A percentile compares a stretch with the other conserved stretches of the same genome.
phyloP scores from a whole-genome alignment of 1,284 basidiomycete species.

The Papiliotrema flavescens region DNA sequence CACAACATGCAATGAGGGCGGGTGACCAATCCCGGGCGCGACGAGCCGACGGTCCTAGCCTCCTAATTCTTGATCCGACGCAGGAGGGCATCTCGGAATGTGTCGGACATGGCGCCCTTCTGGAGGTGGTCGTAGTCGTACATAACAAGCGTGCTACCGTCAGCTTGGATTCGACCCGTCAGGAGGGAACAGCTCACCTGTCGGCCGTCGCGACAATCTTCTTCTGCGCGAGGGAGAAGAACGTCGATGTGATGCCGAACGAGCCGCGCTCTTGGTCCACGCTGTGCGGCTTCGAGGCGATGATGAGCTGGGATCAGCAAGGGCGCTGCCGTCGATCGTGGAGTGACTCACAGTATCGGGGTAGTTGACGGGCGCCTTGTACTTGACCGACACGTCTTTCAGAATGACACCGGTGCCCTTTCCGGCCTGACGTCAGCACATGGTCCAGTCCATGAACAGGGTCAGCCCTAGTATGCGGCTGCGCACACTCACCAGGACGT shows the following conservation, averaged over 20 bases:
- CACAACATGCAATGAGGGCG: no score
- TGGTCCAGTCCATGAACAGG: neutral
- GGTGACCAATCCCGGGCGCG: no score
- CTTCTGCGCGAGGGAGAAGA: conserved; percentile 39
- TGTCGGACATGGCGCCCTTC: conserved; percentile 38
- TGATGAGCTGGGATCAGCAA: conserved; percentile 30
- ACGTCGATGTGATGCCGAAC: conserved; percentile 33
- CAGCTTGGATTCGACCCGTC: neutral
- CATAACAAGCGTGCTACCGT: conserved; percentile 37
- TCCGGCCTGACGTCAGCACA: conserved; percentile 24
- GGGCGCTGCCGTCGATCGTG: neutral
- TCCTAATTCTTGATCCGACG: conserved; percentile 7
- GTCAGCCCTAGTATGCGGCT: neutral
- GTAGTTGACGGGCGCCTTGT: conserved; percentile 41
- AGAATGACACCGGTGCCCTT: conserved; percentile 38
- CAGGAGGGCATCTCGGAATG: conserved; percentile 26
- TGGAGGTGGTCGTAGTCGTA: conserved; percentile 41
- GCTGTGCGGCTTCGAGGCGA: conserved; percentile 30
- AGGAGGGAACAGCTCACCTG: conserved; percentile 16
- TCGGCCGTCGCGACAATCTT: conserved; percentile 37
- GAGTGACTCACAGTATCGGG: conserved; percentile 39
- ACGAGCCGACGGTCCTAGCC: no score
- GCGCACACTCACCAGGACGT: conserved; percentile 19
- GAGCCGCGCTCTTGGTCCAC: conserved; percentile 32
- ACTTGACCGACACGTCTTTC: conserved; percentile 34